These are phyloP conservation scores for Alternaria arborescens DNA, from an alignment of 2,329 filamentous ascomycete species.

Conservation along the genomic window DNA sequence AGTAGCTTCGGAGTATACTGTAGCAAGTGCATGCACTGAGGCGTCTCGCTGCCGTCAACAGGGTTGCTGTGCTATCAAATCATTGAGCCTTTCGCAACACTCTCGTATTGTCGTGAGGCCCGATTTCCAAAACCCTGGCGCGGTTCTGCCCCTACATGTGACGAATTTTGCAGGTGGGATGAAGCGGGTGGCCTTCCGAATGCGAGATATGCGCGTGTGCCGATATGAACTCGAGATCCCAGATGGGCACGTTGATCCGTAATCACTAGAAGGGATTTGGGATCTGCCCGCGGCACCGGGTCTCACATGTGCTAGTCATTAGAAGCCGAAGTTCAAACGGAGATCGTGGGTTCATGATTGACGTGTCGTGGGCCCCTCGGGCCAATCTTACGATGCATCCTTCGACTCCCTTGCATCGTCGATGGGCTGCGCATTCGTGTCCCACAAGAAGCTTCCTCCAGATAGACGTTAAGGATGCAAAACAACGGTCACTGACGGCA, in stretches of 20 bases:
- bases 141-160: conserved; percentile 8
- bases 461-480: conserved; percentile 7
- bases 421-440: conserved; percentile 4
- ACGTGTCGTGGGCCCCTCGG: conserved; percentile 23
- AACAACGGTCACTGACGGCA: conserved; percentile 7
- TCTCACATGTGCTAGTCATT: conserved; percentile 20
- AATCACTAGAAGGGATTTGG: conserved; percentile 7
- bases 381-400: conserved; percentile 16
- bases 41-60: not conserved
- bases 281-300: conserved; percentile 25
- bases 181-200: conserved; percentile 14
- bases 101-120: conserved; percentile 4
- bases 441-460: not conserved
- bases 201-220: conserved; percentile 17
- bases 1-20: conserved; percentile 34
- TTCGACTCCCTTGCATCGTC: conserved; percentile 18
- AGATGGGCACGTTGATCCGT: conserved; percentile 13
- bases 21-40: conserved; percentile 23
- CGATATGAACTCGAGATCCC: conserved; percentile 12
- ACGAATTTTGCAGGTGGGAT: conserved; percentile 12
- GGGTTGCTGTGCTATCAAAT: conserved; percentile 7
- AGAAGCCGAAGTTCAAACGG: conserved; percentile 29
- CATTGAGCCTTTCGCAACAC: conserved; percentile 1
- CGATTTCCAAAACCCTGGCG: conserved; percentile 6
- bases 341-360: conserved; percentile 24